Base-by-base conservation (phyloP, 2,329 filamentous ascomycete species). In the Bipolaris gigantea region DNA sequence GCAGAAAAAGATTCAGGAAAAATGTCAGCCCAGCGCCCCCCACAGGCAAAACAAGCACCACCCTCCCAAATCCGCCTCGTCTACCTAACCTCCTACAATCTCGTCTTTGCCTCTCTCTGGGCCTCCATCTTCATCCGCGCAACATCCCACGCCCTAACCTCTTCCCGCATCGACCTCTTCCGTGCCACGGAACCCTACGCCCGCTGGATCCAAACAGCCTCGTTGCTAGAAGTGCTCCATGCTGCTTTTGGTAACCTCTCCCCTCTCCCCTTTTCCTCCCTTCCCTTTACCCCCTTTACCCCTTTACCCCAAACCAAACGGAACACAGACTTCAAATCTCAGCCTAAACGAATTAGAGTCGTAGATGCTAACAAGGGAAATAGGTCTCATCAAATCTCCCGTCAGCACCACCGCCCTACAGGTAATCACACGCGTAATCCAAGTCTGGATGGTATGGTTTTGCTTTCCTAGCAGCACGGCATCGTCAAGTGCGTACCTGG, bases 361-460 rank as follows among this genome's bases (percentile, higher is more conserved):
- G 3, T 3, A 10, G 11, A 30, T 9, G 27, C 27, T 30, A 30
- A 30, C 7, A 30, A 30, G 10, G 1, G 13, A 5, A 30, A 30
- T 3, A 67, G 65, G 64, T 2, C 39, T 69, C 13, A 55, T 66
- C 16, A 66, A 63, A 21, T 66, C 64, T 4, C 64, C 64, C 8
- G 55, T 67, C 23, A 52, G 56, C 39, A 69, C 62, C 5, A 69
- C 66, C 1, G 60, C 60, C 7, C 45, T 61, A 2, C 66, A 69
- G 35, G 60, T 64, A 5, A 46, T 57, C 42, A 67, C 66, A 2
- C 64, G 66, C n/a, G 57, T 59, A 3, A 69, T 69, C 16, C 66
- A 69, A 36, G 62, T 66, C 3, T 69, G 65, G 65, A 62, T 69
- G 60, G 59, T 69, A 5, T 69, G 64, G 66, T 61, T 50, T 19